A percentile compares a stretch with the other conserved stretches of the same genome.
These are phyloP conservation scores for Arabidopsis hybrid DNA, from an alignment of 441 rosid genomes.

Conservation along the genomic window DNA sequence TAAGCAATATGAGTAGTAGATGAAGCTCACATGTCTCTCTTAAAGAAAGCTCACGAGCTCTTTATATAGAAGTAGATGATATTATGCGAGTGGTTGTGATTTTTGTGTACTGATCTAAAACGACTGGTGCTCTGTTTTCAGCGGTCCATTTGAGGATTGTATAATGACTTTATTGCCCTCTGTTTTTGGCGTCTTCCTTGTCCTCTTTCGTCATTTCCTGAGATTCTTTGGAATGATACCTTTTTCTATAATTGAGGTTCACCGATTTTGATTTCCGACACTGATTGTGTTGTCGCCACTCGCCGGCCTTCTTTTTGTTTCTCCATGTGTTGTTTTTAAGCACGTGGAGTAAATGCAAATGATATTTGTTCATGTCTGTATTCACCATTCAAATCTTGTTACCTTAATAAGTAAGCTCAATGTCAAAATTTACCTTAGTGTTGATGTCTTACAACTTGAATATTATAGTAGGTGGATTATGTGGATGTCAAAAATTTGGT, in stretches of 20 bases:
- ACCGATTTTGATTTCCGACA: not conserved
- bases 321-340: not conserved
- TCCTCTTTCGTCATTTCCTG: not conserved
- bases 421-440: not conserved
- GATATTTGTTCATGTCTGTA: not conserved
- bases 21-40: not conserved
- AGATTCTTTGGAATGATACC: not conserved
- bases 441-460: not conserved
- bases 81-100: not conserved
- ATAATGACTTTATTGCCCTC: not conserved
- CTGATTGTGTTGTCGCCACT: not conserved
- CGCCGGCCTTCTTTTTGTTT: not conserved
- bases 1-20: not conserved
- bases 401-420: not conserved
- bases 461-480: not conserved
- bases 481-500: not conserved
- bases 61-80: constrained; percentile 18
- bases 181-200: not conserved
- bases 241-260: not conserved
- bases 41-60: not conserved
- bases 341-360: not conserved
- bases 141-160: not conserved
- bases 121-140: not conserved
- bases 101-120: not conserved
- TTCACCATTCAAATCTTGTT: not conserved